phyloP scores from a whole-genome alignment of 1,284 basidiomycete species.

The Stygiomarasmius scandens region DNA sequence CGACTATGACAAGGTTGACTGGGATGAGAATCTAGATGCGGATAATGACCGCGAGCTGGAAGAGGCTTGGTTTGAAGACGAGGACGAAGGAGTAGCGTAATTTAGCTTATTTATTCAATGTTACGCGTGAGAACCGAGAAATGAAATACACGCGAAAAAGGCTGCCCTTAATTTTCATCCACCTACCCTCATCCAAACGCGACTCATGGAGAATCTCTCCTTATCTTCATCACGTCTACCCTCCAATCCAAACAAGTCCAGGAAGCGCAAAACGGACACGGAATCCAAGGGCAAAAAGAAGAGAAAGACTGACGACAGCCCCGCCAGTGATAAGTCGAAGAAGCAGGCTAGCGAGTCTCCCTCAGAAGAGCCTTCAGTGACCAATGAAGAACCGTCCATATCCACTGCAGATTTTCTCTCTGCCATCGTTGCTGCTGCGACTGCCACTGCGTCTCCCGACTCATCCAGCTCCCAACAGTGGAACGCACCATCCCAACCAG shows the following conservation, averaged over 20 bases:
- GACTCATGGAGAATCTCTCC: neutral
- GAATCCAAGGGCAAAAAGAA: slow-evolving; percentile 37
- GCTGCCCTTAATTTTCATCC: slow-evolving; percentile 35
- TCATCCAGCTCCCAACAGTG: slow-evolving; percentile 14
- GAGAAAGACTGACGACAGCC: slow-evolving; percentile 36
- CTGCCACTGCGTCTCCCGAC: slow-evolving; percentile 35
- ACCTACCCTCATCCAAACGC: slow-evolving; percentile 25
- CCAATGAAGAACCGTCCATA: slow-evolving; percentile 28
- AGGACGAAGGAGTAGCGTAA: slow-evolving; percentile 44
- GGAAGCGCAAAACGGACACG: slow-evolving; percentile 4
- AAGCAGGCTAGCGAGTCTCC: neutral
- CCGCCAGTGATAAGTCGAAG: neutral
- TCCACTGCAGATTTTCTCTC: slow-evolving; percentile 61
- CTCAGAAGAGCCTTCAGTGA: slow-evolving; percentile 15
- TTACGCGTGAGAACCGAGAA: neutral
- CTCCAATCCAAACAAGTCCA: neutral
- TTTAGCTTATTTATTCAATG: neutral
- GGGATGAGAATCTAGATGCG: slow-evolving; percentile 70
- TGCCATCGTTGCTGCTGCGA: slow-evolving; percentile 59
- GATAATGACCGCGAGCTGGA: slow-evolving; percentile 65
- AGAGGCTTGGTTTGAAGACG: slow-evolving; percentile 77
- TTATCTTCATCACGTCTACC: neutral
- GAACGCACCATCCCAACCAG: slow-evolving; percentile 21
- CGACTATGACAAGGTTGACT: slow-evolving; percentile 75
- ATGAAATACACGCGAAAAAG: slow-evolving; percentile 34